A percentile compares a stretch with the other conserved stretches of the same genome.
phyloP scores from a whole-genome alignment of 148 eudicot species.

The Chenopodium formosanum region DNA sequence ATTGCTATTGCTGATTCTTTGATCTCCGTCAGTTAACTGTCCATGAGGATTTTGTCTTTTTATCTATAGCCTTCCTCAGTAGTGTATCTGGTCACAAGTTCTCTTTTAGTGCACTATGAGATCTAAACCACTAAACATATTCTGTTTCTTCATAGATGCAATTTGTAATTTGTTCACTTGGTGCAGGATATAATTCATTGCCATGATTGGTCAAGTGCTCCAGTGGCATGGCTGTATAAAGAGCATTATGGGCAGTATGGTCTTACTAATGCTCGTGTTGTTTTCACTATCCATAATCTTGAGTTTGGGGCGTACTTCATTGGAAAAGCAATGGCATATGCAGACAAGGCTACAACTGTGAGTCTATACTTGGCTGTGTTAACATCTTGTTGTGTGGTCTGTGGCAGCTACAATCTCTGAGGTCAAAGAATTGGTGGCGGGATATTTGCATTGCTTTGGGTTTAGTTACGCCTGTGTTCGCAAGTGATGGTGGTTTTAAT shows the following conservation, averaged over 20 bases:
- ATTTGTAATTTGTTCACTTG: slow-evolving; percentile 2
- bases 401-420: background rate
- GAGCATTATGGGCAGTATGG: slow-evolving; percentile 87
- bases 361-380: slow-evolving; percentile 26
- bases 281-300: slow-evolving; percentile 95
- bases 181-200: slow-evolving; percentile 95
- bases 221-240: slow-evolving; percentile 90
- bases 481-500: background rate
- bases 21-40: slow-evolving; percentile 8
- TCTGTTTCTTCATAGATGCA: background rate
- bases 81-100: background rate
- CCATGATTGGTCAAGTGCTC: slow-evolving; percentile 99
- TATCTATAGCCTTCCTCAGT: background rate
- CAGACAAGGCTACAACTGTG: slow-evolving; percentile 94
- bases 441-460: too few species aligned
- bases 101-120: background rate
- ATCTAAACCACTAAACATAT: background rate
- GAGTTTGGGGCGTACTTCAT: slow-evolving; percentile 77
- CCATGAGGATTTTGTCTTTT: background rate
- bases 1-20: slow-evolving; percentile 5
- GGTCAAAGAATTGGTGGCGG: background rate
- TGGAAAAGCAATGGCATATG: slow-evolving; percentile 65
- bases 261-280: slow-evolving; percentile 85
- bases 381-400: too few species aligned
- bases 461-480: background rate